A percentile compares a stretch with the other conserved stretches of the same genome.
These are phyloP conservation scores for Zygotorulaspora danielsina DNA, from an alignment of 805 yeast species.

Conservation along the genomic window DNA sequence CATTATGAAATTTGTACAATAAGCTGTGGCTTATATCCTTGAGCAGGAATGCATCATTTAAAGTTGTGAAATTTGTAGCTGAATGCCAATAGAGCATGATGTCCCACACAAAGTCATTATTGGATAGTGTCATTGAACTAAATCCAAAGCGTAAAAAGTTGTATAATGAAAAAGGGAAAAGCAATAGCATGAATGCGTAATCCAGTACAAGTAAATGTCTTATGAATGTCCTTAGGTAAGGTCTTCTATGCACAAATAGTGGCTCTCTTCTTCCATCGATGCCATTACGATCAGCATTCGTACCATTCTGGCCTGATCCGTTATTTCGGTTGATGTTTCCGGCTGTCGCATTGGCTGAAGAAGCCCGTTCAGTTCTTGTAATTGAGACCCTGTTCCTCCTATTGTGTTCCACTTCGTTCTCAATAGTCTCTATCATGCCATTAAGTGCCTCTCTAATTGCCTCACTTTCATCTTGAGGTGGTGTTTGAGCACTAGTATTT, in stretches of 20 bases:
- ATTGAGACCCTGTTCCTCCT: conserved; percentile 3
- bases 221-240: conserved; percentile 23
- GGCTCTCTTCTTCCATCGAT: conserved; percentile 11
- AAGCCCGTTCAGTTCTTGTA: not conserved
- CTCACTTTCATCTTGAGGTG: conserved; percentile 14
- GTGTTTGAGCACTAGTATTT: conserved; percentile 8
- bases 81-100: conserved; percentile 24
- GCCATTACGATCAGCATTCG: not conserved
- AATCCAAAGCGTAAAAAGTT: conserved; percentile 30
- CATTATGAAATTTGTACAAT: conserved; percentile 33
- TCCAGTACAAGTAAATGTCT: conserved; percentile 30
- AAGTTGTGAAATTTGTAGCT: conserved; percentile 27
- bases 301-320: not conserved
- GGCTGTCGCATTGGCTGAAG: not conserved
- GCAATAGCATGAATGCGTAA: conserved; percentile 26
- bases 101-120: conserved; percentile 29
- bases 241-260: conserved; percentile 21
- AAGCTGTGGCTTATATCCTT: conserved; percentile 20
- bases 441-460: conserved; percentile 14
- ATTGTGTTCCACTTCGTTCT: conserved; percentile 13
- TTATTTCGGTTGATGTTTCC: not conserved
- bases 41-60: conserved; percentile 15
- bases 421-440: conserved; percentile 15
- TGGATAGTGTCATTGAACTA: conserved; percentile 29
- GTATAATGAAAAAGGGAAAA: conserved; percentile 34